Conservation (phyloP, 2,329 filamentous ascomycete genomes). For the Aureobasidium lini region DNA sequence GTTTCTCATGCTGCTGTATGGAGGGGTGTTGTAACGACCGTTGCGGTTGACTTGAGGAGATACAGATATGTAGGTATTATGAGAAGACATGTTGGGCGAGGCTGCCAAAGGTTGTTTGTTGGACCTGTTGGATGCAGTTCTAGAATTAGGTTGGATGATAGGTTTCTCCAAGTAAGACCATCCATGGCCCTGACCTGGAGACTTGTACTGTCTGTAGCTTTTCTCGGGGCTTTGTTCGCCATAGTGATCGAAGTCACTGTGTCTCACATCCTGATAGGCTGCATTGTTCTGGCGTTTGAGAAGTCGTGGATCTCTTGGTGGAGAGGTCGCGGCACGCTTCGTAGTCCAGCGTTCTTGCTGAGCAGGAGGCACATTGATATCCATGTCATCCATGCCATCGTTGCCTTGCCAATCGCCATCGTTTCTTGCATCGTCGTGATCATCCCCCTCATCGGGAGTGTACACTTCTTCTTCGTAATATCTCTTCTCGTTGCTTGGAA, state of each 20-base stretch:
- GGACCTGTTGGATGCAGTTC: too few species aligned
- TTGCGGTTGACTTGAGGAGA: too few species aligned
- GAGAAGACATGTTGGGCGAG: too few species aligned
- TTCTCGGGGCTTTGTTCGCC: neutral
- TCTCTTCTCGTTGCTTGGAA: conserved; percentile 4
- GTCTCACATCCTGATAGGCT: too few species aligned
- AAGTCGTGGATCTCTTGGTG: neutral
- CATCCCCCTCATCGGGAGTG: conserved; percentile 16
- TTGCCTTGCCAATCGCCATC: conserved; percentile 13
- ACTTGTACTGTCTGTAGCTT: neutral
- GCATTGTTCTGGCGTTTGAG: neutral
- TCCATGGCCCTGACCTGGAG: neutral
- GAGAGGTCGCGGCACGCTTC: neutral
- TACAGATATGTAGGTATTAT: too few species aligned
- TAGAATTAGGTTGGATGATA: too few species aligned
- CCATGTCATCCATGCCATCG: conserved; percentile 2
- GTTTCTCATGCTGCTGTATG: conserved; percentile 34
- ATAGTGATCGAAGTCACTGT: neutral
- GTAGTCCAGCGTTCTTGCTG: conserved; percentile 24
- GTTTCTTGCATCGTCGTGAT: conserved; percentile 7
- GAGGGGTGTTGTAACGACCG: conserved; percentile 25
- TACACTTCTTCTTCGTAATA: conserved; percentile 12
- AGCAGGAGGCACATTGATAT: neutral
- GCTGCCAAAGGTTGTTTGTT: too few species aligned
- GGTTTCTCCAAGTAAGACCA: conserved; percentile 40